Conservation (phyloP, 2,329 filamentous ascomycete species). For the Orbilia ellipsospora region DNA sequence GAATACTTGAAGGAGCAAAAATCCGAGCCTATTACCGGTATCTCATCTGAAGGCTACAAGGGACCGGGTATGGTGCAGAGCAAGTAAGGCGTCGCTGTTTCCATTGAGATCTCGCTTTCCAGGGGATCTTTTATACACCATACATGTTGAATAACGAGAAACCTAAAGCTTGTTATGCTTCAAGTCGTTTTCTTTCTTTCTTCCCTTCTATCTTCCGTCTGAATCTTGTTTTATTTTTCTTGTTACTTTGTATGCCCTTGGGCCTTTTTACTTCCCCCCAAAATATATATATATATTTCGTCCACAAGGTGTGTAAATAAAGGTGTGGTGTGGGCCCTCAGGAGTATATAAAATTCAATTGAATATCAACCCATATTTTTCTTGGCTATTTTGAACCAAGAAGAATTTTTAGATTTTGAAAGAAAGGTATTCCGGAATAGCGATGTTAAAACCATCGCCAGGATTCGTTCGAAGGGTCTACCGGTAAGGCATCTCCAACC, state of each 20-base stretch:
- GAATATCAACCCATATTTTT: no score
- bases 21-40: constrained; percentile 85
- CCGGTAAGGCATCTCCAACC: no score
- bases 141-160: background rate
- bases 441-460: no score
- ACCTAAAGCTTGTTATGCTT: constrained; percentile 1
- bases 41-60: constrained; percentile 80
- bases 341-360: constrained; percentile 46
- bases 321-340: constrained; percentile 41
- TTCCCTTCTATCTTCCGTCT: constrained; percentile 1
- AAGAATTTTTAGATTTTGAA: no score
- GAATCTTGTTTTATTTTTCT: constrained; percentile 4
- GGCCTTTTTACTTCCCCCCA: background rate
- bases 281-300: constrained; percentile 15
- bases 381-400: no score
- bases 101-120: background rate
- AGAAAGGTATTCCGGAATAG: no score
- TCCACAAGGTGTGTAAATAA: constrained; percentile 52
- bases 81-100: constrained; percentile 35
- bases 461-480: no score
- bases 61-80: constrained; percentile 81
- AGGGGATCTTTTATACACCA: no score
- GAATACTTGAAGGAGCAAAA: constrained; percentile 90
- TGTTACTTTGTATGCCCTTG: constrained; percentile 1
- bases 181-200: background rate